Conservation (phyloP, 2,329 filamentous ascomycete genomes). For the Fusarium redolens region DNA sequence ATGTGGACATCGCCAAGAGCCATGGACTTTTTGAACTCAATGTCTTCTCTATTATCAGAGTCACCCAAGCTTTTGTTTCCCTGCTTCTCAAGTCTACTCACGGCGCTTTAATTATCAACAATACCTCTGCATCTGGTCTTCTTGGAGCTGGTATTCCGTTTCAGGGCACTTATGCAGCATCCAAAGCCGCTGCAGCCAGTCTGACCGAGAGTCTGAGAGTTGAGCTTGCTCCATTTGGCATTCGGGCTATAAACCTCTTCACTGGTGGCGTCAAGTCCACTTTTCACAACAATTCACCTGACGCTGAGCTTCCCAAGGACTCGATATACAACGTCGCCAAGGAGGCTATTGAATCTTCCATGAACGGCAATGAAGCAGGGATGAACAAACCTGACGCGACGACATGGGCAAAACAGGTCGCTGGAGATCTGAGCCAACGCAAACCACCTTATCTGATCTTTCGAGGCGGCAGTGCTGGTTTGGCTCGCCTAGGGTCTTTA, state of each 20-base stretch:
- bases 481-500: background rate
- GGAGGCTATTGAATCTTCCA: constrained; percentile 18
- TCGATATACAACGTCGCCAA: constrained; percentile 34
- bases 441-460: constrained; percentile 28
- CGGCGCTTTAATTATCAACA: constrained; percentile 33
- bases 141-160: constrained; percentile 24
- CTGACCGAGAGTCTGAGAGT: constrained; percentile 42
- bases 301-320: background rate
- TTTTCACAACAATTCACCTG: constrained; percentile 15
- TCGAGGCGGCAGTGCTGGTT: constrained; percentile 16
- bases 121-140: constrained; percentile 28
- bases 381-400: background rate
- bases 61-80: constrained; percentile 40
- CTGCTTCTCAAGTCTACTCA: constrained; percentile 31
- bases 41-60: constrained; percentile 40
- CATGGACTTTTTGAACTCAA: constrained; percentile 43
- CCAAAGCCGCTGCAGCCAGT: constrained; percentile 42
- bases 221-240: constrained; percentile 45
- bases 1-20: constrained; percentile 32
- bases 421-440: constrained; percentile 18
- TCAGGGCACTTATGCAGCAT: constrained; percentile 45
- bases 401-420: constrained; percentile 33
- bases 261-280: constrained; percentile 42
- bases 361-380: constrained; percentile 6
- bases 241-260: constrained; percentile 42